Evolutionary conservation across 176 grass and related monocot species (phyloP).

Genomic region (Saccharum spontaneum): DNA sequence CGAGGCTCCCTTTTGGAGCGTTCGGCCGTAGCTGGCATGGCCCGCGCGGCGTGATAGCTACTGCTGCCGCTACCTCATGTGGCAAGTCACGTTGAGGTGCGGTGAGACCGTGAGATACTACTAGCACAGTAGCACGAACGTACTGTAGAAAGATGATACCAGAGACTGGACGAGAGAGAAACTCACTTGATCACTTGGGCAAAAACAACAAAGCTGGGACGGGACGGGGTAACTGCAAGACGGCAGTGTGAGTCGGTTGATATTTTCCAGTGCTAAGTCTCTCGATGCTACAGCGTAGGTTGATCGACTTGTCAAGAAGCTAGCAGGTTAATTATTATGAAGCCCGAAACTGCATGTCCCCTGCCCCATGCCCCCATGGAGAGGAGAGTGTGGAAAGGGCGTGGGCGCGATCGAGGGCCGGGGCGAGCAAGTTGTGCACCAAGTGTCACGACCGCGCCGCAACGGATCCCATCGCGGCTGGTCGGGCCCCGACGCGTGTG

Average conservation of each 20-base stretch:
- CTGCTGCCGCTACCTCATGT: slow-evolving; percentile 12
- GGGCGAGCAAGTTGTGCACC: slow-evolving; percentile 7
- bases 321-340: too few species aligned
- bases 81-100: slow-evolving; percentile 20
- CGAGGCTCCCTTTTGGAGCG: slow-evolving; percentile 30
- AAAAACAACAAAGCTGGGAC: too few species aligned
- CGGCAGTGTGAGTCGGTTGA: not conserved
- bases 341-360: too few species aligned
- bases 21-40: slow-evolving; percentile 21
- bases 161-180: too few species aligned
- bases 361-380: not conserved
- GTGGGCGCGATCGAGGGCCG: not conserved
- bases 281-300: not conserved
- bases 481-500: slow-evolving; percentile 61
- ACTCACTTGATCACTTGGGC: too few species aligned
- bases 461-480: slow-evolving; percentile 53
- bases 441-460: slow-evolving; percentile 57
- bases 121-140: too few species aligned
- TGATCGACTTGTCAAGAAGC: not conserved
- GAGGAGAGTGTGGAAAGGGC: not conserved
- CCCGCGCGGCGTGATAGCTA: not conserved
- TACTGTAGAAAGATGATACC: too few species aligned
- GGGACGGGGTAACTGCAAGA: not conserved
- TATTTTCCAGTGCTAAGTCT: not conserved
- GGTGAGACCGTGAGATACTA: too few species aligned